Evolutionary conservation across 495 filamentous ascomycete genomes (phyloP), one percentile per base, ranked within the genome.

Genomic region (Daldinia grandis): DNA sequence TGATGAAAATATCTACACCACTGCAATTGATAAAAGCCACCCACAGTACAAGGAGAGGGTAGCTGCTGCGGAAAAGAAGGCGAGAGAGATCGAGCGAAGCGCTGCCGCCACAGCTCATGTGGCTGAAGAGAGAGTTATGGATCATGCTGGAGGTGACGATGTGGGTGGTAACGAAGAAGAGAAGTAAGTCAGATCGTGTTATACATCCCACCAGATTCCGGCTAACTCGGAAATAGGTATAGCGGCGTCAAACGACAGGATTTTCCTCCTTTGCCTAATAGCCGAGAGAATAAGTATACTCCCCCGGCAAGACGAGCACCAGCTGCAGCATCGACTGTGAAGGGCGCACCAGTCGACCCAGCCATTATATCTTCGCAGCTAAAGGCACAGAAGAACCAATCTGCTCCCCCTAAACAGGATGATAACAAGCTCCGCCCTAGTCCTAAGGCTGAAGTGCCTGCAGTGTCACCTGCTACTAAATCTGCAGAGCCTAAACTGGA

Each of bases 1-100:
- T 76, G 90, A 98, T 71, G 96, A 98, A 78, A 93, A 90, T 72
- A 88, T 95, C 51, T 99, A 99, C 76, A 99, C 96, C 9, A 98
- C 95, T 19, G 81, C 85, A 9, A 93, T 99, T 69, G 89, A 99
- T 76, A 91, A 89, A 66, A 89, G 80, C 31, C 88, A 95, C 76
- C 94, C 95, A 1, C 80, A 87, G 27, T 98, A 95, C 79, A 89
- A 88, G 66, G 87, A 92, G 75, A 88, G 90, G 64, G 81, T 91
- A 62, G 93, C 90, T 1, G 87, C 87, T 7, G 95, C 95, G 5
- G 92, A 93, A 51, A 88, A 84, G 53, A 93, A 95, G 72, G 95
- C 95, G 21, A 89, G 91, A 64, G 95, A 98, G 76, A 98, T 99
- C 68, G 93, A 98, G 78, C 81, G 82, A 42, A 89, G 84, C 58